Conservation (phyloP, 164 flowering plant genomes). For the Stephania yunnanensis region DNA sequence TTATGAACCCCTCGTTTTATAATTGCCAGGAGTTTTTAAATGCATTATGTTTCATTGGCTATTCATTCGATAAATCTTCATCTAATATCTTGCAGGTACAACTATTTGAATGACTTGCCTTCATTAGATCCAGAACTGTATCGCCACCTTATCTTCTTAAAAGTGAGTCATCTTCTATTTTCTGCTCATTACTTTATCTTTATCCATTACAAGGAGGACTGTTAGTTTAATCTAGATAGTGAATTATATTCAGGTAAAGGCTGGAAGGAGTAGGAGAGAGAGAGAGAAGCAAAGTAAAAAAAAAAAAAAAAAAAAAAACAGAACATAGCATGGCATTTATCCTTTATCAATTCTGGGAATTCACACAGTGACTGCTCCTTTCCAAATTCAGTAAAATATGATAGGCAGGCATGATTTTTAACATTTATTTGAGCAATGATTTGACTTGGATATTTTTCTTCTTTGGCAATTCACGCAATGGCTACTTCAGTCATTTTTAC, state of each 20-base stretch:
- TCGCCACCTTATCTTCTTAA: conserved; percentile 87
- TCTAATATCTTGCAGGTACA: conserved; percentile 42
- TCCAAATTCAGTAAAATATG: not conserved
- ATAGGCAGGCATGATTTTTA: not conserved
- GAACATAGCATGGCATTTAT: not conserved
- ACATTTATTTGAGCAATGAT: too few species aligned
- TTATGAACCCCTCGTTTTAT: not conserved
- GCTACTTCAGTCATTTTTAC: too few species aligned
- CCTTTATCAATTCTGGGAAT: not conserved
- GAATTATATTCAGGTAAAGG: not conserved
- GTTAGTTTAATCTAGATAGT: not conserved
- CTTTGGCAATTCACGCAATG: too few species aligned
- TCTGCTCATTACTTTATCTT: not conserved
- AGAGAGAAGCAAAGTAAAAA: too few species aligned
- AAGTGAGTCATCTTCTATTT: conserved; percentile 40
- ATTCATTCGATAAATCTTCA: not conserved
- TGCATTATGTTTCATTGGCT: not conserved
- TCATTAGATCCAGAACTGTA: conserved; percentile 94
- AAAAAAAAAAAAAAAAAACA: not conserved
- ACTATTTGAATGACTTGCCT: conserved; percentile 92
- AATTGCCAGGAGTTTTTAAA: not conserved
- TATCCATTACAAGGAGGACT: not conserved
- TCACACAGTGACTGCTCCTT: not conserved
- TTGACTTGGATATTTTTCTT: too few species aligned
- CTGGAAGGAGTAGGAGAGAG: not conserved